Base-by-base conservation (phyloP, 805 yeast genomes). In the Saturnispora sanitii region DNA sequence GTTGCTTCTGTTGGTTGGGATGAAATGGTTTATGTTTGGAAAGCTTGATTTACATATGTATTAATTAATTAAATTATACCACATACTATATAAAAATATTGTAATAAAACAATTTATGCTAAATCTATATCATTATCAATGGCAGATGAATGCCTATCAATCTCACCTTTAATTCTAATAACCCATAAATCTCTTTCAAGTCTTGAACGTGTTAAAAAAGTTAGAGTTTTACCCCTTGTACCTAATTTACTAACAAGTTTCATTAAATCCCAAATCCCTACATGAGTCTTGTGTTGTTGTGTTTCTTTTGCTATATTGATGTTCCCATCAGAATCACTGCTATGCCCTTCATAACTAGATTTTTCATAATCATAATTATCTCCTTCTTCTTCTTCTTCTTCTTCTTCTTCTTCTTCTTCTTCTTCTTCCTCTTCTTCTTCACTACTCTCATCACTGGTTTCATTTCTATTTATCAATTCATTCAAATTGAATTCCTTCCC, bases 1-100 rank as follows among this genome's bases (percentile, higher is more conserved):
- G 87, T 82, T 15, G 94, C 92, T 8, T 79, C 95, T 13, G 80
- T 88, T 0, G 96, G 95, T 2, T 90, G 96, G 95, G 98, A 90
- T 64, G 95, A 90, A 55, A 86, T 85, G 82, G 79, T 87, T 6
- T 80, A 82, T 55, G 72, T 92, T 6, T 92, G 95, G 94, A 87
- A 82, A 50, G 75, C 83, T 9, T 39, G 27, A 21, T n/a, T 8
- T 15, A 5, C 6, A 23, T n/a, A 7, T 27, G 12, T n/a, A 9
- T 13, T 13, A 27, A 27, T 9, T n/a, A 12, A 9, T 21, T 33
- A 21, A 20, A 15, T 33, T 25, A 39, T 37, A 30, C 21, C 16
- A 18, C 16, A 12, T 20, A 6, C 8, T 29, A 4, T 11, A 11
- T 29, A 6, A 16, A 6, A 29, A 11, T 29, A 28, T 28, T 11